Conservation (phyloP, 2,329 filamentous ascomycete species). For the Xylariaceae sp. region DNA sequence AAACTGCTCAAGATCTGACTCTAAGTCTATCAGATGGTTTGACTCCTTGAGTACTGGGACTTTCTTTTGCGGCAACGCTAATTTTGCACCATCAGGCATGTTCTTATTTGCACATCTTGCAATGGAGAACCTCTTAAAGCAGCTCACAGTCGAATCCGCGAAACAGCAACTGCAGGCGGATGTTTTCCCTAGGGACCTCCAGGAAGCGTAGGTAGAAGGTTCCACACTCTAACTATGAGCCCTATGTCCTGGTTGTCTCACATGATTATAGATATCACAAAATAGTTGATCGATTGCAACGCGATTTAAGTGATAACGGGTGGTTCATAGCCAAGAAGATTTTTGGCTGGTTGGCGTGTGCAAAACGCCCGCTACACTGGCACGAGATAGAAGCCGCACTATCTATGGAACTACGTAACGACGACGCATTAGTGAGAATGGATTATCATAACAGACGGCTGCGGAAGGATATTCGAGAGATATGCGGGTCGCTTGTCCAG, state of each 20-base stretch:
- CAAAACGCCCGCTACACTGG: slow-evolving; percentile 49
- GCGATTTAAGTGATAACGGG: slow-evolving; percentile 19
- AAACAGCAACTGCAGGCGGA: slow-evolving; percentile 22
- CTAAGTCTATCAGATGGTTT: slow-evolving; percentile 9
- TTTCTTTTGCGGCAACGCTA: not conserved
- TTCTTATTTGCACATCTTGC: slow-evolving; percentile 44
- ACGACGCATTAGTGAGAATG: slow-evolving; percentile 22
- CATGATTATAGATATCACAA: slow-evolving; percentile 39
- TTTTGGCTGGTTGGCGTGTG: slow-evolving; percentile 49
- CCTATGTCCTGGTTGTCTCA: slow-evolving; percentile 4
- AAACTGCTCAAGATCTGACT: not conserved
- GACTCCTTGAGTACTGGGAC: not conserved
- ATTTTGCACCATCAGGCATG: slow-evolving; percentile 32
- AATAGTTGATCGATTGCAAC: slow-evolving; percentile 36
- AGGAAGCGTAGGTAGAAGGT: slow-evolving; percentile 4
- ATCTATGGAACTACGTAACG: slow-evolving; percentile 32
- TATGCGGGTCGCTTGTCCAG: slow-evolving; percentile 49
- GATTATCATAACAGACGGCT: slow-evolving; percentile 35
- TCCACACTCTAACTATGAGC: too few relatives aligned
- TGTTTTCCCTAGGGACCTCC: slow-evolving; percentile 1
- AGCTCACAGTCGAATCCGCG: slow-evolving; percentile 31
- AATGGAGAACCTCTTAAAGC: slow-evolving; percentile 38
- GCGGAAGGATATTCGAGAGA: slow-evolving; percentile 37
- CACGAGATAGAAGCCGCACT: slow-evolving; percentile 50
- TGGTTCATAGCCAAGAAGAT: slow-evolving; percentile 41